Percentiles rank a stretch among this genome's conserved stretches.
phyloP scores from a whole-genome alignment of 202 grass and related monocot species.

The Setaria italica region DNA sequence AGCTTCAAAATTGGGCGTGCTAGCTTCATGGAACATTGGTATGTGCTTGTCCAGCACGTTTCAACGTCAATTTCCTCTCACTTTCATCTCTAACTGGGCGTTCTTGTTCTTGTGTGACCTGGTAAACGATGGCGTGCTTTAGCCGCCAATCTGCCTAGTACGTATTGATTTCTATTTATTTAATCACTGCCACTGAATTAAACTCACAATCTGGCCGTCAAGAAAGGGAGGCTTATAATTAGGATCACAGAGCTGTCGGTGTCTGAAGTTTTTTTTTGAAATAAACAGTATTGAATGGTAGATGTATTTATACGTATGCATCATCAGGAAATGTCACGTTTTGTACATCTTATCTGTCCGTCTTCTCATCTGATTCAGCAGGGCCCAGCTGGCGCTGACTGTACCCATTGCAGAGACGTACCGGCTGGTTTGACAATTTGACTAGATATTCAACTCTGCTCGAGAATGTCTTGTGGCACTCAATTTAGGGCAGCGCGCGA shows the following conservation, averaged over 20 bases:
- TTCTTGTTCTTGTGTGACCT: not conserved
- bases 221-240: not conserved
- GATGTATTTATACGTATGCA: not conserved
- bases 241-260: slow-evolving; percentile 1
- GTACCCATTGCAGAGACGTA: slow-evolving; percentile 22
- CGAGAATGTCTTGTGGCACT: not conserved
- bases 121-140: slow-evolving; percentile 22
- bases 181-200: not conserved
- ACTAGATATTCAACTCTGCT: not conserved
- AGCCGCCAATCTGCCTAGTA: slow-evolving; percentile 4
- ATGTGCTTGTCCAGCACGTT: not conserved
- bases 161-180: not conserved
- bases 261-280: slow-evolving; percentile 11
- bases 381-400: slow-evolving; percentile 16
- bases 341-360: not conserved
- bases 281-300: not conserved
- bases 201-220: not conserved
- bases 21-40: not conserved
- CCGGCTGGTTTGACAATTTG: not conserved
- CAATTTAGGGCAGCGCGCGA: not conserved
- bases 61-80: not conserved
- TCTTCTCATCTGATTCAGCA: slow-evolving; percentile 13
- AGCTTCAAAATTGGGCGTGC: not conserved
- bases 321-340: not conserved
- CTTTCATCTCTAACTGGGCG: not conserved